Conservation (phyloP, 2,329 filamentous ascomycete species). For the Cytospora schulzeri region DNA sequence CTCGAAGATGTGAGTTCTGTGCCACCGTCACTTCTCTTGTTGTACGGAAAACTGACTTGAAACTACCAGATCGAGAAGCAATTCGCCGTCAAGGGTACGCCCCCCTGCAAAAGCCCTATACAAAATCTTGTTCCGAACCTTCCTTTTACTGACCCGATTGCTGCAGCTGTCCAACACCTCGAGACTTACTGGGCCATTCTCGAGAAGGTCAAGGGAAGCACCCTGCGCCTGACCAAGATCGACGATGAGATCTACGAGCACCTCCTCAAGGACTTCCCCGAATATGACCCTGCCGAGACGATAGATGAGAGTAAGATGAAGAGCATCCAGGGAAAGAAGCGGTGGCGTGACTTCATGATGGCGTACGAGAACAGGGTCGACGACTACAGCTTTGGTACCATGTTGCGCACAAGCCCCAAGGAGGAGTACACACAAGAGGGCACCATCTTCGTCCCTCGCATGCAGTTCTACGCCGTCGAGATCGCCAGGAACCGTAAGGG, state of each 20-base stretch:
- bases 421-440: slow-evolving; percentile 85
- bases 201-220: slow-evolving; percentile 85
- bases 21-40: background rate
- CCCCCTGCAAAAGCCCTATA: background rate
- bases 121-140: slow-evolving; percentile 28
- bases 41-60: slow-evolving; percentile 6
- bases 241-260: slow-evolving; percentile 95
- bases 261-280: slow-evolving; percentile 85
- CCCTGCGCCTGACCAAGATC: slow-evolving; percentile 85
- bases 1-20: slow-evolving; percentile 55
- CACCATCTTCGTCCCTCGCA: slow-evolving; percentile 76
- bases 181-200: slow-evolving; percentile 96
- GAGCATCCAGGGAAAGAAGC: slow-evolving; percentile 91
- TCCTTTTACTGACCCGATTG: background rate
- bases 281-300: slow-evolving; percentile 79
- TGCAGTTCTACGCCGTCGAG: slow-evolving; percentile 84
- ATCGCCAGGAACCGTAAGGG: slow-evolving; percentile 81
- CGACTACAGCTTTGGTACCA: slow-evolving; percentile 97
- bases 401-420: slow-evolving; percentile 77
- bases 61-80: slow-evolving; percentile 87
- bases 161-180: slow-evolving; percentile 85
- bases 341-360: slow-evolving; percentile 94
- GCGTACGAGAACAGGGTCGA: slow-evolving; percentile 92
- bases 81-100: slow-evolving; percentile 89
- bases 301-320: slow-evolving; percentile 96